Evolutionary conservation across 139 green algal species (phyloP), one percentile per base, ranked within the genome.

Genomic region (Nannochloris sp.): DNA sequence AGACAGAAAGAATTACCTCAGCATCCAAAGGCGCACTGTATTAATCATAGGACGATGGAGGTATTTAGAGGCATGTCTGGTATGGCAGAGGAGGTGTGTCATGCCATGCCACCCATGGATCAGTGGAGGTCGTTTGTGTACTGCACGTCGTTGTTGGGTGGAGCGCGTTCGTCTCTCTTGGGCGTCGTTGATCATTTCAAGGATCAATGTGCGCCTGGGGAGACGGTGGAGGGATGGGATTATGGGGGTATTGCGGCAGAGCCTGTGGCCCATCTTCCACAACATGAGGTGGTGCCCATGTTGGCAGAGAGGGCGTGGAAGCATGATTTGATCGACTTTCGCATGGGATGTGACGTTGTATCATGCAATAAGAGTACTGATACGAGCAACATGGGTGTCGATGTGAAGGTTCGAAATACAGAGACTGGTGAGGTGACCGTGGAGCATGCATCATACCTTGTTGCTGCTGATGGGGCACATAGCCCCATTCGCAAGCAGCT

Each of bases 31-130:
- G 90, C 90, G 15, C 92, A 98, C 64, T 93, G 92, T 62, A 93
- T 98, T 61, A 97, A 96, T 73, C 88, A 89, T 67, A 70, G 92
- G 2, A 93, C 88, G 44, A 96, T 97, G 90, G 90, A 97, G 76
- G 71, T 87, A 18, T 44, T 72, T 24, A 23, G 76, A n/a, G 46
- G 62, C 6, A 44, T 82, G 18, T 36, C 31, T 40, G 58, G 59
- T 24, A 53, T 91, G 48, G 74, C 81, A 18, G 53, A 19, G 0
- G 62, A 74, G 27, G 77, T 93, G 15, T 15, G 51, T 23, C 4
- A 19, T n/a, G 37, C 36, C 5, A 84, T 68, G 53, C 90, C 89
- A 2, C 81, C 83, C 3, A 69, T 94, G 60, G 62, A 82, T 2
- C 15, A 93, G 27, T 97, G 90, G 90, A 78, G 90, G 5, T 61